A percentile compares a stretch with the other conserved stretches of the same genome.
Conservation (phyloP, 257 asterid genomes). For the Forsythia viridissima region DNA sequence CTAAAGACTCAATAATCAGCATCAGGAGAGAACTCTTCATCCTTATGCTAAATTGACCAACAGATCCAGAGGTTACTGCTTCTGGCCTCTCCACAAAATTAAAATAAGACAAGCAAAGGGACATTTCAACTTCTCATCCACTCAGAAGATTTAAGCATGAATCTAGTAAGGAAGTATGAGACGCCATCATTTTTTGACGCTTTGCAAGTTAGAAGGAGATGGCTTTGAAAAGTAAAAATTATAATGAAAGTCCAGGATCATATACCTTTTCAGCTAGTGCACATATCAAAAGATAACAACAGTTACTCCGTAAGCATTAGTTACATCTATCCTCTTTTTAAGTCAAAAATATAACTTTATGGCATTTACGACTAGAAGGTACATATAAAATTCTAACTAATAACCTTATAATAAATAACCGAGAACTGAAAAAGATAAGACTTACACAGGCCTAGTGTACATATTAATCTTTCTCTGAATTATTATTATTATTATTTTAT, state of each 20-base stretch:
- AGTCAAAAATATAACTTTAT: not conserved
- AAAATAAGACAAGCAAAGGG: not conserved
- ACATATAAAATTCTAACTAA: not conserved
- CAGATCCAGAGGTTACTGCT: not conserved
- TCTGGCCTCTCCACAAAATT: not conserved
- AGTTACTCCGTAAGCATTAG: not conserved
- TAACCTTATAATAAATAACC: not conserved
- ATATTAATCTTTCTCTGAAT: not conserved
- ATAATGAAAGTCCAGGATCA: not conserved
- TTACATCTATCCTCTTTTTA: not conserved
- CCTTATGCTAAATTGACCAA: not conserved
- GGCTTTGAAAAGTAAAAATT: conserved; percentile 3
- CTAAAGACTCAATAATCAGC: too few species aligned
- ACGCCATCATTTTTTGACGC: conserved; percentile 13
- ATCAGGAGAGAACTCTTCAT: too few species aligned
- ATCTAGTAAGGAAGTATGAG: not conserved
- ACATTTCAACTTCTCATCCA: conserved; percentile 5
- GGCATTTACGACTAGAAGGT: not conserved
- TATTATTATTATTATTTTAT: too few species aligned
- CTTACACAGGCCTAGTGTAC: not conserved
- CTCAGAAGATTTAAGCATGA: conserved; percentile 9
- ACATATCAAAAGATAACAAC: not conserved
- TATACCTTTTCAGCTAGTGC: not conserved
- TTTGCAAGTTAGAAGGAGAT: not conserved
- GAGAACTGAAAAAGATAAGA: not conserved